Evolutionary conservation across 345 rosid genomes (phyloP).

Genomic region (Syzygium aromaticum): DNA sequence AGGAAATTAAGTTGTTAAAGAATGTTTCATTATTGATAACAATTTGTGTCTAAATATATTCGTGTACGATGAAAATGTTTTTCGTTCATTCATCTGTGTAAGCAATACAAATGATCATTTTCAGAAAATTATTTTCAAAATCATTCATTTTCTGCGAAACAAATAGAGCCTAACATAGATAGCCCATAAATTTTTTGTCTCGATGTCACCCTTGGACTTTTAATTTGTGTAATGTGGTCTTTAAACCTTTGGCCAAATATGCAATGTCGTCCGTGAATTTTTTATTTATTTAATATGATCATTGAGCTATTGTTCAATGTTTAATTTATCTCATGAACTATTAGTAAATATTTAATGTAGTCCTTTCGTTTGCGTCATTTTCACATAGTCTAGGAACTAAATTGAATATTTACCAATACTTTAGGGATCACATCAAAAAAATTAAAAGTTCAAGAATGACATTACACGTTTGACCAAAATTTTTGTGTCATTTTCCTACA

Average conservation of each 20-base stretch:
- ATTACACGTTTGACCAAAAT: background rate
- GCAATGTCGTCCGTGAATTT: background rate
- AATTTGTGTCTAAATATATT: background rate
- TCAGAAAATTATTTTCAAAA: background rate
- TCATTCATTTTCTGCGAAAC: background rate
- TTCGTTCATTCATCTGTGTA: accelerated
- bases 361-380: background rate
- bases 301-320: background rate
- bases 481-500: accelerated
- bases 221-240: background rate
- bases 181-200: background rate
- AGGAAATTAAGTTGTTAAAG: too few species aligned
- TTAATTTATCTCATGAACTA: background rate
- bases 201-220: background rate
- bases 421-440: background rate
- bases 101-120: background rate
- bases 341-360: background rate
- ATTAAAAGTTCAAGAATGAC: background rate
- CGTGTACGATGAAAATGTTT: background rate
- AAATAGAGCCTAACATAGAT: background rate
- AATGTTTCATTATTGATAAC: background rate
- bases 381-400: background rate
- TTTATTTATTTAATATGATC: background rate
- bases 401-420: background rate
- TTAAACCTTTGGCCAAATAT: accelerated